A percentile compares a stretch with the other conserved stretches of the same genome.
Evolutionary conservation across 257 asterid species (phyloP).

Genomic region (Leptodermis oblonga): DNA sequence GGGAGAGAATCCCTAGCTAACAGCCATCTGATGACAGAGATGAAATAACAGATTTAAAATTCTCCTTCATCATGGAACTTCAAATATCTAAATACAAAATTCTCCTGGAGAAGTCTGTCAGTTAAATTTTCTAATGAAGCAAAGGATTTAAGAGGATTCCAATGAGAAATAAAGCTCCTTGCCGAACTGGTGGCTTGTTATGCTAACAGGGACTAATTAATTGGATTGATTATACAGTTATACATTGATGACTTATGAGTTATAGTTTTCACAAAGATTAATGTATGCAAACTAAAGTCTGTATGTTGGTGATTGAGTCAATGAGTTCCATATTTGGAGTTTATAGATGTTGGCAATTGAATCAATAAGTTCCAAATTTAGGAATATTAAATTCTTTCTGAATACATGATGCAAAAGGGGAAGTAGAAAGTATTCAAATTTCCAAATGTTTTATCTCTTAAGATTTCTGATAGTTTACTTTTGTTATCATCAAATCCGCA

Average conservation of each 20-base stretch:
- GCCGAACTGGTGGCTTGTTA: not conserved
- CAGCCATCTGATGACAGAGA: not conserved
- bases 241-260: not conserved
- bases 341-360: not conserved
- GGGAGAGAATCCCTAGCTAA: not conserved
- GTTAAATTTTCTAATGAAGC: not conserved
- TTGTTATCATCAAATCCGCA: not conserved
- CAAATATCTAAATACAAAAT: not conserved
- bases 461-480: not conserved
- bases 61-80: not conserved
- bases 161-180: not conserved
- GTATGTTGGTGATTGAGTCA: not conserved
- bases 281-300: not conserved
- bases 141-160: not conserved
- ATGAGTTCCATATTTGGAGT: not conserved
- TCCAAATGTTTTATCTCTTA: not conserved
- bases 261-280: not conserved
- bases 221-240: not conserved
- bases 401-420: not conserved
- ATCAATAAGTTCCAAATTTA: not conserved
- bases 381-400: not conserved
- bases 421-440: not conserved
- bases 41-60: not conserved
- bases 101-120: not conserved
- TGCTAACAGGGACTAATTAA: not conserved